Conservation (phyloP, 345 rosid genomes). For the Arabidopsis arenosa region DNA sequence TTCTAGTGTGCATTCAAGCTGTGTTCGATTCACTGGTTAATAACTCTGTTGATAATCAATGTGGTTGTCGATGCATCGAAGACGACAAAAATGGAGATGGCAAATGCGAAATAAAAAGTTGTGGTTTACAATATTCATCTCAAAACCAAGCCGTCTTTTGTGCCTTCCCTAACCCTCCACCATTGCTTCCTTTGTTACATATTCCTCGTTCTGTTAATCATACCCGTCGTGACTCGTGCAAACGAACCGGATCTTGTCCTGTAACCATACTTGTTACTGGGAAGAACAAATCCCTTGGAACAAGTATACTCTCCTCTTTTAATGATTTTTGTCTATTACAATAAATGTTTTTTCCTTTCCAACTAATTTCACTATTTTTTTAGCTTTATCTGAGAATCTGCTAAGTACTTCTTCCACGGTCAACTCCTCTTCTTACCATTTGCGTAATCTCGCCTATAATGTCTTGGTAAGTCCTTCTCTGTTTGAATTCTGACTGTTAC, state of each 20-base stretch:
- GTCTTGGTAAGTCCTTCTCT: constrained; percentile 54
- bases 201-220: not conserved
- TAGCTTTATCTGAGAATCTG: constrained; percentile 61
- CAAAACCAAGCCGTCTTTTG: constrained; percentile 12
- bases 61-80: constrained; percentile 62
- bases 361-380: constrained; percentile 17
- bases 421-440: constrained; percentile 51
- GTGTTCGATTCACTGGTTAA: constrained; percentile 46
- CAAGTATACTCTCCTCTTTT: constrained; percentile 11
- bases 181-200: not conserved
- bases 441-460: constrained; percentile 49
- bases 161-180: constrained; percentile 14
- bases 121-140: constrained; percentile 56
- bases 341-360: not conserved
- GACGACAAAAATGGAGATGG: constrained; percentile 52
- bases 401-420: constrained; percentile 44
- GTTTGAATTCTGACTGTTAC: not conserved
- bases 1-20: constrained; percentile 54
- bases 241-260: constrained; percentile 6
- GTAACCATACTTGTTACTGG: constrained; percentile 7
- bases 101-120: constrained; percentile 46
- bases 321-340: not conserved
- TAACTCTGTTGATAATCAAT: constrained; percentile 37
- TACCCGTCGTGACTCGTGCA: not conserved
- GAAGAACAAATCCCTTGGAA: constrained; percentile 8